Percentiles rank a stretch among this genome's conserved stretches.
phyloP scores from a whole-genome alignment of 257 asterid genomes.

The Solanum medicagineum region DNA sequence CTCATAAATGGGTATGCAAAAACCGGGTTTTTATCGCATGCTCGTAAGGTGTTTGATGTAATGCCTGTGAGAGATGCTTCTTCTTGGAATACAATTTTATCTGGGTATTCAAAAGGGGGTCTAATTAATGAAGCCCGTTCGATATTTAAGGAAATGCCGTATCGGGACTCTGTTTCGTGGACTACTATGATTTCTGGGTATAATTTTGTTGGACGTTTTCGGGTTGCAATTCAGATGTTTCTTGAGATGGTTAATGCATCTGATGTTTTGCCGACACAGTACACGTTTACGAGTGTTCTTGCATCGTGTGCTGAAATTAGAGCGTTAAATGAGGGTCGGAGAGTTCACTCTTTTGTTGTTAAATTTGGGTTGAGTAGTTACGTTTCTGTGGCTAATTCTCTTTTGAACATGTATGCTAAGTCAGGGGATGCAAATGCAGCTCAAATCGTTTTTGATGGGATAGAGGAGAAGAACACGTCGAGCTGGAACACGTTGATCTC shows the following conservation, averaged over 20 bases:
- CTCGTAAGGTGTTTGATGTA: conserved; percentile 52
- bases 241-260: conserved; percentile 36
- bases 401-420: conserved; percentile 80
- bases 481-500: conserved; percentile 60
- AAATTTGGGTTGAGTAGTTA: conserved; percentile 42
- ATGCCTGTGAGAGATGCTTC: conserved; percentile 55
- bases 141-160: conserved; percentile 38
- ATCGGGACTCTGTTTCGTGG: conserved; percentile 77
- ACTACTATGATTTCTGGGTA: conserved; percentile 73
- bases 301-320: conserved; percentile 51
- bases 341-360: conserved; percentile 59
- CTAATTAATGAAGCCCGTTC: conserved; percentile 31
- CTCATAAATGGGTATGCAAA: conserved; percentile 58
- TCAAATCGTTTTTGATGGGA: conserved; percentile 34
- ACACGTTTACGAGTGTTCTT: conserved; percentile 52
- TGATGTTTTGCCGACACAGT: conserved; percentile 44
- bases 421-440: conserved; percentile 40
- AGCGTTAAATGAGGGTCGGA: conserved; percentile 41
- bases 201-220: conserved; percentile 36
- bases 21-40: conserved; percentile 35
- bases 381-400: conserved; percentile 57
- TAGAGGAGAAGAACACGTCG: conserved; percentile 39
- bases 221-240: conserved; percentile 37
- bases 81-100: conserved; percentile 63
- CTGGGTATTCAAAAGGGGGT: conserved; percentile 65